Percentiles rank a stretch among this genome's conserved stretches.
Evolutionary conservation across 75 land plant genomes (phyloP).

Genomic region (Isoetes taiwanensis): DNA sequence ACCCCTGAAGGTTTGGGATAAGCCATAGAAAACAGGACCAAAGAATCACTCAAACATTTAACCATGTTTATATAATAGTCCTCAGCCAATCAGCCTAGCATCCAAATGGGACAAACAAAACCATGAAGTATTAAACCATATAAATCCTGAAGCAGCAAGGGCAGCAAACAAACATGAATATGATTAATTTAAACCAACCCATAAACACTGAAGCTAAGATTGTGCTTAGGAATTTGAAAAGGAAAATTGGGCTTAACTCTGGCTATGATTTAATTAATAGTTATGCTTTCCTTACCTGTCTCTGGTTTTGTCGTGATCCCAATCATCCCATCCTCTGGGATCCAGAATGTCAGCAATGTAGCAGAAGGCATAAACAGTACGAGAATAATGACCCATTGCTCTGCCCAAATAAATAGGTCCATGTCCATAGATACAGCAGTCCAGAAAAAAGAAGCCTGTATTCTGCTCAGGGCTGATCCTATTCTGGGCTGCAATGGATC

Average conservation of each 20-base stretch:
- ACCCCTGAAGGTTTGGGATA: background rate
- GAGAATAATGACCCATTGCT: slow-evolving; percentile 56
- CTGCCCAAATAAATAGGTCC: slow-evolving; percentile 35
- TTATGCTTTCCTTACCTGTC: slow-evolving; percentile 10
- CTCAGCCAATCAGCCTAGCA: no score
- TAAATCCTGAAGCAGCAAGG: no score
- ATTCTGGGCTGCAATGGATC: slow-evolving; percentile 28
- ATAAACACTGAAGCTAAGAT: no score
- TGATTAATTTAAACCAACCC: no score
- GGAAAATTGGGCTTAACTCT: no score
- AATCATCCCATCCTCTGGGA: slow-evolving; percentile 50
- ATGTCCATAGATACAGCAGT: slow-evolving; percentile 37
- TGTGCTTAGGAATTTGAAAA: no score
- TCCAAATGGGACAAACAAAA: no score
- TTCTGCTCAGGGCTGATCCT: slow-evolving; percentile 10
- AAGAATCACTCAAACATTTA: no score
- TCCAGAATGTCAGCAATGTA: slow-evolving; percentile 34
- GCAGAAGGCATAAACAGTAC: slow-evolving; percentile 39
- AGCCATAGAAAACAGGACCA: no score
- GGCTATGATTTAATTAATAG: no score
- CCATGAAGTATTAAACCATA: no score
- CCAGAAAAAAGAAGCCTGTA: slow-evolving; percentile 46
- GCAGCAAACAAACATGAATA: background rate
- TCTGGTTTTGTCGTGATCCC: slow-evolving; percentile 22
- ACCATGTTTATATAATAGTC: no score